phyloP scores from a whole-genome alignment of 345 rosid species.

The Nasturtium officinale region DNA sequence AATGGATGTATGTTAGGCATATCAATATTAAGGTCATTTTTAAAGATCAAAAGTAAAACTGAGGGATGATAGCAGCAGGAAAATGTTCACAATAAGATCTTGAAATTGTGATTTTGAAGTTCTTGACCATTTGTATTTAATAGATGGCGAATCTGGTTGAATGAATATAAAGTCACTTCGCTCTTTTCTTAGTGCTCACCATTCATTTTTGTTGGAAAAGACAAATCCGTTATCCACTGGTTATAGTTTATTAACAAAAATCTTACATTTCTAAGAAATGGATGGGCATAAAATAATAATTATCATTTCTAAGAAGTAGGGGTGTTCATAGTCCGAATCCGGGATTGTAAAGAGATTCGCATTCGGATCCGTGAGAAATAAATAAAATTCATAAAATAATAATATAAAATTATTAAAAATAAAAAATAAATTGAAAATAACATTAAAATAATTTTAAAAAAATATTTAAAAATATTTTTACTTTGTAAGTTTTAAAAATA shows the following conservation, averaged over 20 bases:
- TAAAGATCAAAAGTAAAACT: not conserved
- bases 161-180: constrained; percentile 30
- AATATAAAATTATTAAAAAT: too few species aligned
- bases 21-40: not conserved
- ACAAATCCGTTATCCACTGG: constrained; percentile 22
- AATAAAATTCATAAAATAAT: too few species aligned
- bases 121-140: constrained; percentile 20
- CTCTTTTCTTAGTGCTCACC: constrained; percentile 30
- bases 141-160: constrained; percentile 13
- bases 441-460: too few species aligned
- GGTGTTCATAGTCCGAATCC: too few species aligned
- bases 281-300: constrained; percentile 13
- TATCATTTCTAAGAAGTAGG: not conserved
- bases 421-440: too few species aligned
- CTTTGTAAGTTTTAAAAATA: too few species aligned
- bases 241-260: constrained; percentile 7
- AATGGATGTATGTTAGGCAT: not conserved
- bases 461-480: too few species aligned
- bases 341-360: too few species aligned
- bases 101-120: constrained; percentile 18
- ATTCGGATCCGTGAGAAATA: too few species aligned
- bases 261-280: not conserved
- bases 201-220: constrained; percentile 34
- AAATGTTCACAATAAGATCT: not conserved
- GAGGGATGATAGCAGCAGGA: not conserved